phyloP scores from a whole-genome alignment of 2,329 filamentous ascomycete species.

The Alternaria brassicae region DNA sequence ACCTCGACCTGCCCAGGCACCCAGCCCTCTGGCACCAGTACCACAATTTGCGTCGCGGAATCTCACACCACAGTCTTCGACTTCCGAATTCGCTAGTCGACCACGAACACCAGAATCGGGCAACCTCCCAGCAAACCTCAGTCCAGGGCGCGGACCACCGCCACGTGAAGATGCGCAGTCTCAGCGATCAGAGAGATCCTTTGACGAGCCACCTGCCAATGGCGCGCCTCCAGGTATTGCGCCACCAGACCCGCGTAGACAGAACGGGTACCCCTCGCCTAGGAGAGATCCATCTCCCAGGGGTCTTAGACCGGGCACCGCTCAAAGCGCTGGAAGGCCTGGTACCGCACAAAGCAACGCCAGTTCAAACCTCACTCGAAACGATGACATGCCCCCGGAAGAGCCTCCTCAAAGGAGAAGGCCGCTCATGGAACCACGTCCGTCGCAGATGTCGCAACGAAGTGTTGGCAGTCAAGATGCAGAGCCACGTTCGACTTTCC shows the following conservation, averaged over 20 bases:
- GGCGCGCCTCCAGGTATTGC: slow-evolving; percentile 27
- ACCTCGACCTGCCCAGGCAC: slow-evolving; percentile 39
- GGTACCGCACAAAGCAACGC: slow-evolving; percentile 48
- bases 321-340: slow-evolving; percentile 44
- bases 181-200: slow-evolving; percentile 38
- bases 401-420: slow-evolving; percentile 66
- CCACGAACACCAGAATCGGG: slow-evolving; percentile 44
- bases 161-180: slow-evolving; percentile 42
- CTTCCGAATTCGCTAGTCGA: slow-evolving; percentile 45
- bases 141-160: slow-evolving; percentile 36
- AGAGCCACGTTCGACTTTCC: slow-evolving; percentile 30
- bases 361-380: slow-evolving; percentile 39
- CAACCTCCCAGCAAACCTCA: slow-evolving; percentile 33
- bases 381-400: slow-evolving; percentile 38
- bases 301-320: slow-evolving; percentile 43
- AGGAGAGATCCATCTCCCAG: slow-evolving; percentile 44
- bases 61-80: slow-evolving; percentile 51
- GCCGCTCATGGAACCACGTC: slow-evolving; percentile 68
- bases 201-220: slow-evolving; percentile 38
- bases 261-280: slow-evolving; percentile 38
- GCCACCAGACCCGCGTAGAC: slow-evolving; percentile 37
- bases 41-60: slow-evolving; percentile 42
- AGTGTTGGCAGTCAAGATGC: slow-evolving; percentile 34
- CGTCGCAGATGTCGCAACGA: slow-evolving; percentile 36
- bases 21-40: slow-evolving; percentile 37